Evolutionary conservation across 1,139 yeast species (phyloP).

Genomic region (Oligophagozyma castellii): DNA sequence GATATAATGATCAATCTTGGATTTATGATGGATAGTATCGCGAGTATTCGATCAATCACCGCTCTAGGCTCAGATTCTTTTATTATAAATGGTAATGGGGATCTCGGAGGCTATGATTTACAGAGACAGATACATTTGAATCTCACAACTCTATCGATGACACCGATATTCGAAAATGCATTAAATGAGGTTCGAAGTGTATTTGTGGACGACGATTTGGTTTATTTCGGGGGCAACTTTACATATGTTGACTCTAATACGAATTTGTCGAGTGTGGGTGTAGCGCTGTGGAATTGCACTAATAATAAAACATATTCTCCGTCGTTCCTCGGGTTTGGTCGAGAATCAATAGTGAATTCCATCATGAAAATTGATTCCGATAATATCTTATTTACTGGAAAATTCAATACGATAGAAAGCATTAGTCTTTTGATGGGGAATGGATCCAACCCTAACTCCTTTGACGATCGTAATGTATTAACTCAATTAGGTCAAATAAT

Average conservation of each 20-base stretch:
- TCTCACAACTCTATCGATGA: slow-evolving; percentile 31
- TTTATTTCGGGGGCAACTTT: slow-evolving; percentile 77
- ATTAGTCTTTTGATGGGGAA: slow-evolving; percentile 23
- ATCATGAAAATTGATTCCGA: slow-evolving; percentile 39
- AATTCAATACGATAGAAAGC: slow-evolving; percentile 50
- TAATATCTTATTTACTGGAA: slow-evolving; percentile 66
- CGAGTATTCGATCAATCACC: too few relatives aligned
- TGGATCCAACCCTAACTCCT: slow-evolving; percentile 19
- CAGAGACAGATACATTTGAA: slow-evolving; percentile 45
- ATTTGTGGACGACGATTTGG: slow-evolving; percentile 34
- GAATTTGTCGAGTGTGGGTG: slow-evolving; percentile 44
- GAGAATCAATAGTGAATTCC: slow-evolving; percentile 46
- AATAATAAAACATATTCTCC: slow-evolving; percentile 33
- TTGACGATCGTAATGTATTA: slow-evolving; percentile 21
- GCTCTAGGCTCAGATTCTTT: slow-evolving; percentile 23
- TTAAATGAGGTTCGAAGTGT: slow-evolving; percentile 37
- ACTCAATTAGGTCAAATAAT: slow-evolving; percentile 54
- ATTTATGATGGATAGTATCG: slow-evolving; percentile 14
- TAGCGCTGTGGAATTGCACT: slow-evolving; percentile 37
- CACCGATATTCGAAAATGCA: slow-evolving; percentile 27
- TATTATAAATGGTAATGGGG: slow-evolving; percentile 31
- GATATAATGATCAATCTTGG: slow-evolving; percentile 16
- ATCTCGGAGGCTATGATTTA: slow-evolving; percentile 29
- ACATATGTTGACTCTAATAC: slow-evolving; percentile 28
- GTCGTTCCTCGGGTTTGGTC: slow-evolving; percentile 69